These are phyloP conservation scores for Paecilomyces fulvus DNA, from an alignment of 2,329 filamentous ascomycete species.

Conservation along the genomic window DNA sequence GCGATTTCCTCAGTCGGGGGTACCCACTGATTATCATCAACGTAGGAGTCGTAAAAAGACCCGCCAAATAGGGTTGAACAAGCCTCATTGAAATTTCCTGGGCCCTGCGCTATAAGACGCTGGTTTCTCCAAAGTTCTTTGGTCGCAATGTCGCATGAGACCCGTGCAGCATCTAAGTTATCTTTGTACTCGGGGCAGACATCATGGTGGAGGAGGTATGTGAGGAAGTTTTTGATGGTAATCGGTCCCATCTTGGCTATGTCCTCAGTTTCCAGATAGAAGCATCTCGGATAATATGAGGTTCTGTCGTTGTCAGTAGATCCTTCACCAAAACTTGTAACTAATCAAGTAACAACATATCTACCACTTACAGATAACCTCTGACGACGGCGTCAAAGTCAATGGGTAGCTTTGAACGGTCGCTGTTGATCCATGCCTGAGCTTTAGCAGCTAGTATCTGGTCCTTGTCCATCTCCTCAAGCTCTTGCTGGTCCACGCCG, in stretches of 20 bases:
- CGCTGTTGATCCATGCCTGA: conserved; percentile 30
- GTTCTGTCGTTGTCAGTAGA: conserved; percentile 35
- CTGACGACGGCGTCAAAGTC: conserved; percentile 72
- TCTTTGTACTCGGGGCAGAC: conserved; percentile 73
- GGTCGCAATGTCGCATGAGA: conserved; percentile 58
- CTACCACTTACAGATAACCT: conserved; percentile 61
- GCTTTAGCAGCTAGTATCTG: conserved; percentile 59
- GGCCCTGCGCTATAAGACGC: conserved; percentile 47
- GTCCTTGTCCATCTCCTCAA: conserved; percentile 53
- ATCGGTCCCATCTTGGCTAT: conserved; percentile 54
- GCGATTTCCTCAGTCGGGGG: conserved; percentile 19
- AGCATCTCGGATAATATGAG: conserved; percentile 47
- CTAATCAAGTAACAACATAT: not conserved
- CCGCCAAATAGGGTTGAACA: conserved; percentile 61
- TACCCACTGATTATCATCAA: conserved; percentile 35
- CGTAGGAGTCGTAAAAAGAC: conserved; percentile 35
- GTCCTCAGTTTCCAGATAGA: conserved; percentile 45
- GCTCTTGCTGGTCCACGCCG: conserved; percentile 52
- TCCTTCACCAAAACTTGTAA: not conserved
- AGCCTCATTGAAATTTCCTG: conserved; percentile 73
- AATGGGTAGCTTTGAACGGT: conserved; percentile 62
- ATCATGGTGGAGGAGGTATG: conserved; percentile 74
- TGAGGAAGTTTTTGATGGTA: conserved; percentile 76
- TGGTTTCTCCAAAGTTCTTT: conserved; percentile 57
- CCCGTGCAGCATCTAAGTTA: conserved; percentile 58